A percentile compares a stretch with the other conserved stretches of the same genome.
phyloP scores from a whole-genome alignment of 139 green algal genomes.

The Chlorella sp. region DNA sequence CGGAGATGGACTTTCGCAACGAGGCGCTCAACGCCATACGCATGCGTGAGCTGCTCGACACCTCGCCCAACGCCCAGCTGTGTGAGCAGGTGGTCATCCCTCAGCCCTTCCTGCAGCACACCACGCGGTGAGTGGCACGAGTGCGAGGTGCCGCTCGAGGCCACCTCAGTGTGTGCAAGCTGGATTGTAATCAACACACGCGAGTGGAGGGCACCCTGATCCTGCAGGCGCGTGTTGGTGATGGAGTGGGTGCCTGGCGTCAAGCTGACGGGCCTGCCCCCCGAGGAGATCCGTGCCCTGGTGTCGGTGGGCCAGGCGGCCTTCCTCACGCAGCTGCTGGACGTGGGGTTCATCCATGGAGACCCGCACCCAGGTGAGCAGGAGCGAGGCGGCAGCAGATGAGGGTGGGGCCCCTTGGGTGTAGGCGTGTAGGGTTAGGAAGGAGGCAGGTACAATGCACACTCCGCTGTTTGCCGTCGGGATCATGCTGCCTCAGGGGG shows the following conservation, averaged over 20 bases:
- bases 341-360: constrained; percentile 21
- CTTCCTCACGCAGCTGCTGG: constrained; percentile 92
- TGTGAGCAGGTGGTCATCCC: constrained; percentile 54
- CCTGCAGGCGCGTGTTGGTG: constrained; percentile 72
- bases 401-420: no score
- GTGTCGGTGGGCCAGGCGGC: constrained; percentile 83
- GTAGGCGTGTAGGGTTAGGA: no score
- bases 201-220: no score
- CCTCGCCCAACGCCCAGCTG: constrained; percentile 34
- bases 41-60: constrained; percentile 62
- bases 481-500: no score
- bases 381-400: no score
- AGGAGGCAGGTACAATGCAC: no score
- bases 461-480: no score
- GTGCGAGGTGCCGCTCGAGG: no score
- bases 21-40: constrained; percentile 60
- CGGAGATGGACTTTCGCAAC: constrained; percentile 77
- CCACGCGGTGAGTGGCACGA: no score
- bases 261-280: constrained; percentile 76
- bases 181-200: no score
- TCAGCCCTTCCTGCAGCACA: background rate
- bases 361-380: constrained; percentile 47
- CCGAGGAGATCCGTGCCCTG: constrained; percentile 63
- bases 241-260: constrained; percentile 90
- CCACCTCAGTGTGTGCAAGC: no score